Percentiles rank a stretch among this genome's conserved stretches.
Evolutionary conservation across 345 rosid genomes (phyloP).

Genomic region (Cardamine resedifolia): DNA sequence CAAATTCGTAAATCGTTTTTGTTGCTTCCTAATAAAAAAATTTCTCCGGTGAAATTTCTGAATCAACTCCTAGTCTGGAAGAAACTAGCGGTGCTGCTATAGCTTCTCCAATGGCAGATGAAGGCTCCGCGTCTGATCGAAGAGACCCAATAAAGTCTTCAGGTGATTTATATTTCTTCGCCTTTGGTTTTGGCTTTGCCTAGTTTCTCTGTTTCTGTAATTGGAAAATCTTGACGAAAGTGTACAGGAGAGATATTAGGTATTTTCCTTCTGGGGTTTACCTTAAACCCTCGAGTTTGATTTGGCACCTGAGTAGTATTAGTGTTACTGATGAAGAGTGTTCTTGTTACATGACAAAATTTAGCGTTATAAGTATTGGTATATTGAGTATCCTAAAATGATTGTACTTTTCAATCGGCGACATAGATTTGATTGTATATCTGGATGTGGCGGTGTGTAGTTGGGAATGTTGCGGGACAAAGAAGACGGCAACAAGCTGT

Average conservation of each 20-base stretch:
- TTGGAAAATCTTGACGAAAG: neutral
- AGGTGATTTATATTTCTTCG: conserved; percentile 42
- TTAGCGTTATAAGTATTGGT: neutral
- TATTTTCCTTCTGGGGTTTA: neutral
- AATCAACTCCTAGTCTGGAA: neutral
- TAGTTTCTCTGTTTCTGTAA: conserved; percentile 27
- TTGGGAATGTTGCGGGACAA: conserved; percentile 77
- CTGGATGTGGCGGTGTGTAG: conserved; percentile 42
- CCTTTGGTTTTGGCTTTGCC: conserved; percentile 6
- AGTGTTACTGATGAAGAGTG: conserved; percentile 8
- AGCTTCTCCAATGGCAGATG: conserved; percentile 62
- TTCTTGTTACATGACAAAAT: neutral
- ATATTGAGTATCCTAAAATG: neutral
- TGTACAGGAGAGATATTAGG: neutral
- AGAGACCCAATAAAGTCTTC: conserved; percentile 78
- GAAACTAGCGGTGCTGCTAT: conserved; percentile 6
- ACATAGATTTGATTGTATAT: conserved; percentile 21
- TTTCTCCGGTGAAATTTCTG: neutral
- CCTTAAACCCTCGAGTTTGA: conserved; percentile 19
- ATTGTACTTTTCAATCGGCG: neutral
- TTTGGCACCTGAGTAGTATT: conserved; percentile 1
- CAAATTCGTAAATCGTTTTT: neutral
- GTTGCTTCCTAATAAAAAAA: neutral
- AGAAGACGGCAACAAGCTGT: conserved; percentile 85
- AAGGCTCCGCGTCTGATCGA: conserved; percentile 47